phyloP scores from a whole-genome alignment of 192 early-diverging fungal genomes.

The Coemansia erecta region DNA sequence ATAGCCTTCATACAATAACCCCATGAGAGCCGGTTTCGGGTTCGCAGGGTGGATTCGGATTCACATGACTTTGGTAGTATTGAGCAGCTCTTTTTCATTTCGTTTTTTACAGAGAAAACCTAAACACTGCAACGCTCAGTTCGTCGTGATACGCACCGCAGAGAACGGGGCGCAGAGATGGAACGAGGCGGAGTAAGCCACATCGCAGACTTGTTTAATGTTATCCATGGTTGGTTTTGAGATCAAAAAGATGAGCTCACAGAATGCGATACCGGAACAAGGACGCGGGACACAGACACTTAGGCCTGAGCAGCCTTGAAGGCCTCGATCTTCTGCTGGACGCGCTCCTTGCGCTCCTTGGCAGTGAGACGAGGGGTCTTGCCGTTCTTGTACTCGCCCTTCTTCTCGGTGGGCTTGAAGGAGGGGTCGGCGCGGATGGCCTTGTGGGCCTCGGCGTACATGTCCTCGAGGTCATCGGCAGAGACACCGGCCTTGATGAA shows the following conservation, averaged over 20 bases:
- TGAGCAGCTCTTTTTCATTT: constrained; percentile 16
- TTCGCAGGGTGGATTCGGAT: too few species aligned
- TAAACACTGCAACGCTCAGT: constrained; percentile 47
- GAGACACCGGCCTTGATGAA: constrained; percentile 87
- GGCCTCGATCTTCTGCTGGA: constrained; percentile 87
- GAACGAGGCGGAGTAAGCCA: constrained; percentile 50
- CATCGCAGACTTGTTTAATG: constrained; percentile 51
- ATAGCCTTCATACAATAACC: too few species aligned
- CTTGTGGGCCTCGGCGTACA: constrained; percentile 90
- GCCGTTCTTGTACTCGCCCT: constrained; percentile 59
- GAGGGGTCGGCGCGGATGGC: constrained; percentile 91
- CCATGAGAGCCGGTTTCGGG: too few species aligned
- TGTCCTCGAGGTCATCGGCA: constrained; percentile 90
- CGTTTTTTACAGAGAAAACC: constrained; percentile 19
- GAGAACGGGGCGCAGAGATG: constrained; percentile 2
- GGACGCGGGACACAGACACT: not conserved
- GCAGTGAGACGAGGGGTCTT: constrained; percentile 68
- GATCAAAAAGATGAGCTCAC: too few species aligned
- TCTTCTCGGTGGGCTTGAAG: constrained; percentile 70
- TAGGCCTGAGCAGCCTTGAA: constrained; percentile 56
- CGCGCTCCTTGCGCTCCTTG: constrained; percentile 86
- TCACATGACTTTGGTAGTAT: not conserved
- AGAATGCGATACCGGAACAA: not conserved
- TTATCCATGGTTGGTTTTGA: constrained; percentile 8
- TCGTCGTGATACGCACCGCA: constrained; percentile 9